phyloP scores from a whole-genome alignment of 2,329 filamentous ascomycete genomes.

The Diplodia sapinea region DNA sequence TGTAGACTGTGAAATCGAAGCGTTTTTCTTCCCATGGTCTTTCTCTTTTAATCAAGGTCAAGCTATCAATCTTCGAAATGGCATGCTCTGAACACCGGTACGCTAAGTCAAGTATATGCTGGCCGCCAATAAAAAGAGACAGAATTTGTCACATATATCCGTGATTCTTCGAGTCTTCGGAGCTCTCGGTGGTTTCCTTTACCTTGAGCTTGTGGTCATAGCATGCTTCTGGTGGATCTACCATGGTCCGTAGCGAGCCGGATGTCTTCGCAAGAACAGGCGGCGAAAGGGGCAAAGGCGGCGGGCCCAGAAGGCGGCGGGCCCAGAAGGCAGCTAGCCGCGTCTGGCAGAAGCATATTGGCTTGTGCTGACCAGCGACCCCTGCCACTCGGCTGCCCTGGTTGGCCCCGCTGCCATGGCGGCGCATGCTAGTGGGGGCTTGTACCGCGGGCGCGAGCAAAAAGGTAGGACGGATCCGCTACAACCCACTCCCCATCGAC shows the following conservation, averaged over 20 bases:
- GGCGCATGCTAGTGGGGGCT: constrained; percentile 13
- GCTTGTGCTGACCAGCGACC: not conserved
- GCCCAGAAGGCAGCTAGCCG: not conserved
- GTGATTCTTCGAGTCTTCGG: too few relatives aligned
- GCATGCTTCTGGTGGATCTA: not conserved
- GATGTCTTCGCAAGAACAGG: not conserved
- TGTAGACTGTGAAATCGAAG: too few relatives aligned
- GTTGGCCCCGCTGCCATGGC: not conserved
- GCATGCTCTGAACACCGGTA: too few relatives aligned
- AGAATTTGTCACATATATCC: too few relatives aligned
- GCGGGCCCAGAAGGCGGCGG: not conserved
- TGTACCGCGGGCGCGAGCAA: constrained; percentile 18
- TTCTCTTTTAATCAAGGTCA: too few relatives aligned
- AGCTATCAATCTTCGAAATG: too few relatives aligned
- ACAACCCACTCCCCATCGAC: not conserved
- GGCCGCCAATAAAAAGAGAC: too few relatives aligned
- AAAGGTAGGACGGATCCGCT: constrained; percentile 4
- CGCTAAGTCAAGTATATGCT: too few relatives aligned
- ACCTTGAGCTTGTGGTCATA: not conserved
- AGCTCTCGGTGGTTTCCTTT: too few relatives aligned
- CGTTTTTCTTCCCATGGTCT: too few relatives aligned
- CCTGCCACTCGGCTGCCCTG: constrained; percentile 7
- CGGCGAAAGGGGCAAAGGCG: not conserved
- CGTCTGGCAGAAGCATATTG: not conserved
- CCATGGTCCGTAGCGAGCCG: not conserved